phyloP scores from a whole-genome alignment of 192 early-diverging fungal genomes.

The Backusella macrospora region DNA sequence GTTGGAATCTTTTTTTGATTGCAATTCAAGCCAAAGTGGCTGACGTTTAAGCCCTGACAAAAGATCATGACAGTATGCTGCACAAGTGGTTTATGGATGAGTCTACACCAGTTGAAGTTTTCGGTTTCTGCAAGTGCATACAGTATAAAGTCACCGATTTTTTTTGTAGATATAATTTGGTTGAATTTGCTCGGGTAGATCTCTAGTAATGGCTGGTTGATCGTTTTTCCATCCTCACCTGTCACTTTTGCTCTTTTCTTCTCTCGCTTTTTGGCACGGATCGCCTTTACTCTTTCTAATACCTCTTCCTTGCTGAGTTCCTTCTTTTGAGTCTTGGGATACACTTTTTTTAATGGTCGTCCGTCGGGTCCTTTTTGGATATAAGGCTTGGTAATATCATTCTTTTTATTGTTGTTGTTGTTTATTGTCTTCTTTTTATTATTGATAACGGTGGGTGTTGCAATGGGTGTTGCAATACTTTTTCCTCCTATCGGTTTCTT shows the following conservation, averaged over 20 bases:
- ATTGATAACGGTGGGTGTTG: neutral
- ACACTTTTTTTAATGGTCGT: neutral
- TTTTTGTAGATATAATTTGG: slow-evolving; percentile 16
- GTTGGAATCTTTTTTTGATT: slow-evolving; percentile 32
- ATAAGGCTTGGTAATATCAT: neutral
- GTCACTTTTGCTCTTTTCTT: neutral
- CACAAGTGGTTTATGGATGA: slow-evolving; percentile 41
- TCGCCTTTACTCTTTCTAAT: neutral
- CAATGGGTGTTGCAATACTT: neutral
- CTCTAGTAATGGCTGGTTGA: slow-evolving; percentile 8
- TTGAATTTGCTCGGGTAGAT: slow-evolving; percentile 14
- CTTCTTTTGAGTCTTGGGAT: slow-evolving; percentile 11
- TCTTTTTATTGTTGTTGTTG: neutral
- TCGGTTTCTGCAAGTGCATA: slow-evolving; percentile 47
- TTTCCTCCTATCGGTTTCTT: neutral
- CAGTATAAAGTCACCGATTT: slow-evolving; percentile 49
- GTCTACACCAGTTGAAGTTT: slow-evolving; percentile 38
- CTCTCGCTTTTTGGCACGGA: neutral
- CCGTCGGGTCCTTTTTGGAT: neutral
- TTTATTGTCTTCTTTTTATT: neutral
- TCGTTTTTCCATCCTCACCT: neutral
- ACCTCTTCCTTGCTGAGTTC: slow-evolving; percentile 16
- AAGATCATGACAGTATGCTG: slow-evolving; percentile 46
- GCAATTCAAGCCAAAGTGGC: slow-evolving; percentile 39
- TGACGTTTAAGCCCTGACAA: slow-evolving; percentile 46